Evolutionary conservation across 495 filamentous ascomycete species (phyloP), one percentile per base, ranked within the genome.

Genomic region (Penicillium lagena): DNA sequence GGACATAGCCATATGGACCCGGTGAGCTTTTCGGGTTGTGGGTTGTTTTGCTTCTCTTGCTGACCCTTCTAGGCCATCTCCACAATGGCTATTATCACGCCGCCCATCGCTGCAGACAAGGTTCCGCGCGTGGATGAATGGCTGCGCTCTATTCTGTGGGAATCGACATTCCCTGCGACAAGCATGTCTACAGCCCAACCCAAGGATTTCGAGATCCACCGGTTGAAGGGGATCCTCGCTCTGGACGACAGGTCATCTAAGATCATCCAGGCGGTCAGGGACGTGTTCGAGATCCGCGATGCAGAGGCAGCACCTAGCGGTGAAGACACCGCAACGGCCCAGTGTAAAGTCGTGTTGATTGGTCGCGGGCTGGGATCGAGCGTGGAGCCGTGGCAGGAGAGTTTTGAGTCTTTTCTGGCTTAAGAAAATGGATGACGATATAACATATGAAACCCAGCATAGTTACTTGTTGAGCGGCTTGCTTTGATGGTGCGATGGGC

Each of bases 251-350:
- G 87, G 0, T 63, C 64, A 2, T 72, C 73, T 29, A 85, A 83
- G 56, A 79, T 97, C 50, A 76, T 96, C 6, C 93, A 98, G 60
- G 93, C 90, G 12, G 93, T 98, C 4, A 72, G 91, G 29, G 91
- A 96, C 43, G 73, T 96, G 7, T 98, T 96, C 58, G 93, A 97
- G 56, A 86, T 97, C 12, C 72, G 87, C 29, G 89, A 95, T 45
- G 69, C 70, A 11, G 62, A 58, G 11, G 68, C 72, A 3, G 54
- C 63, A 15, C 42, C 40, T 31, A 57, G 52, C 10, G 45, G 51
- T 29, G 60, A 54, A 29, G 46, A 41, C 13, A 39, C 14, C 10
- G 17, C 41, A n/a, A 50, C 45, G 11, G 50, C 44, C 11, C 54
- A 62, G 37, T 85, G 87, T 40, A 95, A 93, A 62, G 66, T 95